These are phyloP conservation scores for Arthrobotrys entomopaga DNA, from an alignment of 2,329 filamentous ascomycete genomes.

Conservation along the genomic window DNA sequence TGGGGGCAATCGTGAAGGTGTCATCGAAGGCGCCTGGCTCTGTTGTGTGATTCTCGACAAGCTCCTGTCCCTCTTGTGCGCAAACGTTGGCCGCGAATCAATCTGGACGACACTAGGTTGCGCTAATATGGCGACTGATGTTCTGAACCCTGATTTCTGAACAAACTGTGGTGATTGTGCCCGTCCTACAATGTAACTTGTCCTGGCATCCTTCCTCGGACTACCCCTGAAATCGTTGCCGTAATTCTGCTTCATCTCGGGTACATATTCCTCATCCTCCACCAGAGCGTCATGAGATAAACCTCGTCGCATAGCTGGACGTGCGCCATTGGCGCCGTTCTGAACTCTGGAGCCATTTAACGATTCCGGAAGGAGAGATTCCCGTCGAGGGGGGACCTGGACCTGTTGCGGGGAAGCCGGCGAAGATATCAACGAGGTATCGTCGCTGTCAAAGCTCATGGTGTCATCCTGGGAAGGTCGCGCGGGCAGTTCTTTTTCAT, in stretches of 20 bases:
- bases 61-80: constrained; percentile 42
- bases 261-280: constrained; percentile 64
- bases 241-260: constrained; percentile 63
- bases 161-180: constrained; percentile 49
- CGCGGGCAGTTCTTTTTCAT: constrained; percentile 80
- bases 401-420: constrained; percentile 56
- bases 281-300: constrained; percentile 62
- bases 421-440: constrained; percentile 39
- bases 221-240: constrained; percentile 38
- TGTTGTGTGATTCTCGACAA: constrained; percentile 27
- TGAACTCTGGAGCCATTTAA: constrained; percentile 24
- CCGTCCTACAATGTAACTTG: constrained; percentile 39
- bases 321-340: constrained; percentile 29
- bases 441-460: constrained; percentile 55
- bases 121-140: constrained; percentile 50
- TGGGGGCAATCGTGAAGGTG: constrained; percentile 27
- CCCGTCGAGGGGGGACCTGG: constrained; percentile 60
- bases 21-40: constrained; percentile 15
- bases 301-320: constrained; percentile 27
- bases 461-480: constrained; percentile 68
- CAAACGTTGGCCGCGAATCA: constrained; percentile 37
- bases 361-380: constrained; percentile 60
- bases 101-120: constrained; percentile 46
- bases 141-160: constrained; percentile 39
- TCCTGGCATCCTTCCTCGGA: constrained; percentile 44